Evolutionary conservation across 2,329 filamentous ascomycete species (phyloP), one percentile per base, ranked within the genome.

Genomic region (Zasmidium angulare): DNA sequence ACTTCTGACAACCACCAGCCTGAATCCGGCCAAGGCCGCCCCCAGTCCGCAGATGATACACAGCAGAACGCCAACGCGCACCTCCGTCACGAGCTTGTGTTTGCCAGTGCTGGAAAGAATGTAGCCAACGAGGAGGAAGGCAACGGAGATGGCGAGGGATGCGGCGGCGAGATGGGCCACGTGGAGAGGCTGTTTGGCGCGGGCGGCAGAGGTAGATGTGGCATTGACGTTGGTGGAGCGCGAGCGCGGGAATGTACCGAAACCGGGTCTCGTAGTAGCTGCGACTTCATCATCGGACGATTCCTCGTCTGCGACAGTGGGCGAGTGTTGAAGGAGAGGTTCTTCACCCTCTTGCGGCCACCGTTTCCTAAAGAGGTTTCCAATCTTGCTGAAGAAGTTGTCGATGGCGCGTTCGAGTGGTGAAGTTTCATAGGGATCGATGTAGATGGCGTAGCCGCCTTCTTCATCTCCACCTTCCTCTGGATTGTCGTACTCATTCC

Each of bases 401-500:
- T 43, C 36, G 36, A 43, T 43, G 36, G 36, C 36, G 23, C 82
- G 80, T 36, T 90, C 75, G 14, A 89, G 87, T 0, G 88, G 86
- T 56, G 90, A 89, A 31, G 77, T 77, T 19, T 84, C 84, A 65
- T 90, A 82, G 0, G 90, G 89, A 69, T 93, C 83, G 60, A 93
- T 79, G 68, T 90, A 91, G 65, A 95, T 87, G 48, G 85, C 82
- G 72, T 91, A 95, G 26, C 82, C 83, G 20, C 86, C 81, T 14
- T 81, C 76, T 2, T 82, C 85, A 11, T 4, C 4, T 11, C 26
- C 26, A 11, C 76, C 77, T 56, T 92, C 89, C 71, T 90, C 91
- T 9, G 89, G 89, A 71, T 93, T 78, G 66, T 96, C 91, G 73
- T 93, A 95, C 73, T 96, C 91, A 73, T 90, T 93, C 90, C 91